Evolutionary conservation across 768 basidiomycete genomes (phyloP), one percentile per base, ranked within the genome.

Genomic region (Roridomyces roridus): DNA sequence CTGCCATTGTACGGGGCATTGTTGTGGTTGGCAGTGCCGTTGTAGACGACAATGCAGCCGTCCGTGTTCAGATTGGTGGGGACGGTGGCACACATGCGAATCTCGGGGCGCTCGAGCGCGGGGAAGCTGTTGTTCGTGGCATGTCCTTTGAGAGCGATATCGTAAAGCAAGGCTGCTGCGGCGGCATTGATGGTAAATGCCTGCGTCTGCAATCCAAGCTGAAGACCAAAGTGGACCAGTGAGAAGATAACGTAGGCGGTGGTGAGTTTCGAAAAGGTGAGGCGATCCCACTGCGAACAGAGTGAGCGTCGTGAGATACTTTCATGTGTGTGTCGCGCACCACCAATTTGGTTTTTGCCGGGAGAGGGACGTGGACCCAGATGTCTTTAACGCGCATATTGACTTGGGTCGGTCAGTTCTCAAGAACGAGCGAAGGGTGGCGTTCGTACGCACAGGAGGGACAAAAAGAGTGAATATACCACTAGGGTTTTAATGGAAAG

Each of bases 251-350:
- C 84, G 70, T 91, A 93, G 65, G 84, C 65, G 57, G 79, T 74
- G 18, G 90, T 87, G 49, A 88, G 75, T 34, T 79, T 80, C 44
- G 89, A 88, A 66, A 86, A 84, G 20, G 88, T 86, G 64, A 91
- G 75, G 52, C 88, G 82, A 53, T 83, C 78, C 86, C 87, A 88
- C 89, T 91, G 66, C 15, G 39, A 49, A 37, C 41, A 41, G 21
- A 49, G 55, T 58, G 44, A 43, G 42, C 20, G 26, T 44, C 26
- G 31, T 25, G 47, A 41, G 51, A 15, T 10, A 0, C 4, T 28
- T 35, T 12, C 17, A 5, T 11, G 18, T 9, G 37, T 8, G 28
- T 46, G 11, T 34, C 2, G 77, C 80, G 66, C 62, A 86, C 86
- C 57, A 85, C 70, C 48, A 85, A 73, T 63, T 72, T 81, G 42